Percentiles rank a stretch among this genome's conserved stretches.
These are phyloP conservation scores for Aspergillus sp. DNA, from an alignment of 2,329 filamentous ascomycete species.

Conservation along the genomic window DNA sequence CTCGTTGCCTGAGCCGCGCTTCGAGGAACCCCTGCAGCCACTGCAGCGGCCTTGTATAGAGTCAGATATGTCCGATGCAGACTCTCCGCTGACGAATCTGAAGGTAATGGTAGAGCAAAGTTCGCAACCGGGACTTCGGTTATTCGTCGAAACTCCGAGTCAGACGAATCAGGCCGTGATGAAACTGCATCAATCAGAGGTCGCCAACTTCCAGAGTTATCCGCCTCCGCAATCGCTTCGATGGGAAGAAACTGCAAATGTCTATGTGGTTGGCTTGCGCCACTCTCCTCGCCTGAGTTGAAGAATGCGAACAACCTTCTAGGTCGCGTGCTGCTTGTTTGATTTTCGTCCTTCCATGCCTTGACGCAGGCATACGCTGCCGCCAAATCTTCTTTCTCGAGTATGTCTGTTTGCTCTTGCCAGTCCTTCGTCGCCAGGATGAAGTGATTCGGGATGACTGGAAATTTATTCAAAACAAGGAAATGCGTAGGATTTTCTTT, in stretches of 20 bases:
- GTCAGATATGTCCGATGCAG: constrained; percentile 46
- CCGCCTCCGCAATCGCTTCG: constrained; percentile 47
- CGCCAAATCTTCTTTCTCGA: constrained; percentile 49
- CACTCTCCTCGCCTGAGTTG: constrained; percentile 54
- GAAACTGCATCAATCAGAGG: constrained; percentile 52
- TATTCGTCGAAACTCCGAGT: constrained; percentile 31
- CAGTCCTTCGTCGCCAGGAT: constrained; percentile 53
- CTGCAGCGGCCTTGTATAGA: constrained; percentile 47
- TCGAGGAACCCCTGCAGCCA: constrained; percentile 30
- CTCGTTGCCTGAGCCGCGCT: constrained; percentile 25
- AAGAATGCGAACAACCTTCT: constrained; percentile 53
- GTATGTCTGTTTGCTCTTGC: constrained; percentile 48
- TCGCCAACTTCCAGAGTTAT: constrained; percentile 45
- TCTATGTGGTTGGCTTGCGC: constrained; percentile 53
- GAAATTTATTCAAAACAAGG: constrained; percentile 54
- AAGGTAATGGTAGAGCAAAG: constrained; percentile 50
- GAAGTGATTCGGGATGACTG: constrained; percentile 54
- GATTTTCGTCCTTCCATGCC: constrained; percentile 39
- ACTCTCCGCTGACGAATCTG: constrained; percentile 43
- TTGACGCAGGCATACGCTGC: constrained; percentile 48
- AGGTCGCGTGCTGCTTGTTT: constrained; percentile 5
- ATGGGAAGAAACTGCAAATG: constrained; percentile 55
- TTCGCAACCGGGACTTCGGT: constrained; percentile 55
- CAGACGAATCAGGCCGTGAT: constrained; percentile 18
- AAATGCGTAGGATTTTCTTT: constrained; percentile 40